phyloP scores from a whole-genome alignment of 352 stramenopile species.

The Aphanomyces cochlioides region DNA sequence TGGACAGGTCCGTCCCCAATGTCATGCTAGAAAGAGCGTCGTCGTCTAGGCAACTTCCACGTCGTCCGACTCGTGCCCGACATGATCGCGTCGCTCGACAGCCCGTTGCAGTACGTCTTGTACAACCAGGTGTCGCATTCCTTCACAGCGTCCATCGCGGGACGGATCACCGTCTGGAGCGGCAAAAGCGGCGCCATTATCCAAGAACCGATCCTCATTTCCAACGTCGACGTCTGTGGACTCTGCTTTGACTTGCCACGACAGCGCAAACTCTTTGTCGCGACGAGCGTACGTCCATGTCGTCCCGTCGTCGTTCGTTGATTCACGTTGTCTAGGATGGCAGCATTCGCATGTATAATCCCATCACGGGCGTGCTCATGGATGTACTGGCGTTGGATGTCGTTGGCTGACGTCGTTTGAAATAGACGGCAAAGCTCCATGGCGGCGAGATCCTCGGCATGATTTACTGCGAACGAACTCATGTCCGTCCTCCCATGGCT shows the following conservation, averaged over 20 bases:
- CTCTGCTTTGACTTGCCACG: conserved; percentile 57
- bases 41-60: conserved; percentile 41
- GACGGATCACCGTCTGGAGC: conserved; percentile 62
- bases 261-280: conserved; percentile 63
- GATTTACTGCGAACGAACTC: conserved; percentile 52
- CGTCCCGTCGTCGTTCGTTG: neutral
- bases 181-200: conserved; percentile 58
- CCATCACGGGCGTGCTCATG: conserved; percentile 51
- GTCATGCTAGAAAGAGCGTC: neutral
- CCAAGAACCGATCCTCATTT: conserved; percentile 47
- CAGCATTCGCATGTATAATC: conserved; percentile 62
- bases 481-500: too few species aligned
- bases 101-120: conserved; percentile 43
- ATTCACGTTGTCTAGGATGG: conserved; percentile 42
- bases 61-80: conserved; percentile 53
- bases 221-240: conserved; percentile 51
- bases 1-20: conserved; percentile 10
- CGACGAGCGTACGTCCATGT: conserved; percentile 48
- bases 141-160: conserved; percentile 56
- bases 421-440: conserved; percentile 50
- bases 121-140: conserved; percentile 61
- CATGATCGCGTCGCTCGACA: conserved; percentile 37
- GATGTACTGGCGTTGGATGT: conserved; percentile 34
- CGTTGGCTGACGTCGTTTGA: conserved; percentile 4
- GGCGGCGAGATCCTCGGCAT: conserved; percentile 54